Evolutionary conservation across 257 asterid genomes (phyloP).

Genomic region (Coffea eugenioides): DNA sequence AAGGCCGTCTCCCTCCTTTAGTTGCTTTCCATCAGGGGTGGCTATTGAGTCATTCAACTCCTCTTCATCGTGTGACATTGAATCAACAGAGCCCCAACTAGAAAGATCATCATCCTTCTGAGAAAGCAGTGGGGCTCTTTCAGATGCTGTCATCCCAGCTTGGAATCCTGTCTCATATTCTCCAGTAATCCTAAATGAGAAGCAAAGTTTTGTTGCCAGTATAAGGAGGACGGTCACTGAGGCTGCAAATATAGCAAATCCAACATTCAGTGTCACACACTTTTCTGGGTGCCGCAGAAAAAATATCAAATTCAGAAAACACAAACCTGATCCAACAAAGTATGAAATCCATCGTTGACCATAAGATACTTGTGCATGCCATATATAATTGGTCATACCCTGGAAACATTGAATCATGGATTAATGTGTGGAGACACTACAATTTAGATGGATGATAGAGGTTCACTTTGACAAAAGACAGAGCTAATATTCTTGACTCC

Average conservation of each 20-base stretch:
- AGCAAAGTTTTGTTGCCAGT: constrained; percentile 4
- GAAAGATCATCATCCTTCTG: constrained; percentile 26
- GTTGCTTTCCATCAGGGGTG: constrained; percentile 13
- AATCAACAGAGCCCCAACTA: constrained; percentile 20
- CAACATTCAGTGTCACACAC: background rate
- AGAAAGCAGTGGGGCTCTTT: constrained; percentile 19
- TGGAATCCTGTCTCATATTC: constrained; percentile 13
- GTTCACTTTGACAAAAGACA: background rate
- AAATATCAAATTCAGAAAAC: background rate
- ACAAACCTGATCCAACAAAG: constrained; percentile 27
- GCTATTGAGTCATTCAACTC: constrained; percentile 9
- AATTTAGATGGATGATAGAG: background rate
- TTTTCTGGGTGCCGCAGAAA: background rate
- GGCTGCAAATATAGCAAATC: constrained; percentile 9
- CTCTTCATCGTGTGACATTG: constrained; percentile 24
- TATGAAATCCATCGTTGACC: constrained; percentile 26
- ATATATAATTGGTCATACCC: constrained; percentile 13
- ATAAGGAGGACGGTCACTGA: constrained; percentile 18
- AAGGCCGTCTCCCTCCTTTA: constrained; percentile 6
- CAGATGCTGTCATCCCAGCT: constrained; percentile 8
- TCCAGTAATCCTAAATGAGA: constrained; percentile 6
- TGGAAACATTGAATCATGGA: background rate
- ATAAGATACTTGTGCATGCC: constrained; percentile 18
- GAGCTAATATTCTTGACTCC: background rate
- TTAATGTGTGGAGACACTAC: background rate